These are phyloP conservation scores for Hymenoscyphus fructigenus DNA, from an alignment of 2,329 filamentous ascomycete genomes.

Conservation along the genomic window DNA sequence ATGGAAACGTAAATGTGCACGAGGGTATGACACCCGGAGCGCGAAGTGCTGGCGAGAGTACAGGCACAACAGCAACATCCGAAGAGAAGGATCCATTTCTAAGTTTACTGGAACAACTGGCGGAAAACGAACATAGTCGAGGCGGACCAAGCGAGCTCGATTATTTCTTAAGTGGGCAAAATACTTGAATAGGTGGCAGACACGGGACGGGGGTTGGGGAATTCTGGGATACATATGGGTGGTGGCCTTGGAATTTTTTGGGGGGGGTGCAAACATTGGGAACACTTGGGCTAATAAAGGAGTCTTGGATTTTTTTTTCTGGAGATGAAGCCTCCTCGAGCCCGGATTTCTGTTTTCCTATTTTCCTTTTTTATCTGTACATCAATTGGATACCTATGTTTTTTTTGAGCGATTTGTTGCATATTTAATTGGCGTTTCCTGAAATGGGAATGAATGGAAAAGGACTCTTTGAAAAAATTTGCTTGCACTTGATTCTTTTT, in stretches of 20 bases:
- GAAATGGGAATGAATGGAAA: neutral
- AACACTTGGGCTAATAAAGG: neutral
- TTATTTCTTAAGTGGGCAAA: conserved; percentile 59
- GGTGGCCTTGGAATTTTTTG: neutral
- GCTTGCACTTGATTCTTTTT: too few species aligned
- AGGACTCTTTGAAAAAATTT: neutral
- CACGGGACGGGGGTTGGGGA: neutral
- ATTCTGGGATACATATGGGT: neutral
- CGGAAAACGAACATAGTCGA: conserved; percentile 72
- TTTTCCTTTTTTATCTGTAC: neutral
- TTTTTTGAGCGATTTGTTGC: neutral
- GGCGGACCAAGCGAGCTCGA: conserved; percentile 74
- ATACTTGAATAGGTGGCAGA: neutral
- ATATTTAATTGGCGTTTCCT: neutral
- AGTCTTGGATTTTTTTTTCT: neutral
- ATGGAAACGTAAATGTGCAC: conserved; percentile 38
- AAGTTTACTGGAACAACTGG: conserved; percentile 75
- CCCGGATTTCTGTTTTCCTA: neutral
- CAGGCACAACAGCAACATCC: conserved; percentile 46
- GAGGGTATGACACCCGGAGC: conserved; percentile 41
- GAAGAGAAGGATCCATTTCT: conserved; percentile 81
- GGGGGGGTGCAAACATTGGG: neutral
- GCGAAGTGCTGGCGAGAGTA: conserved; percentile 51
- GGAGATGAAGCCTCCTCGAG: neutral
- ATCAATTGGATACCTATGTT: neutral